phyloP scores from a whole-genome alignment of 257 asterid genomes.

The Solanum clarkiae region DNA sequence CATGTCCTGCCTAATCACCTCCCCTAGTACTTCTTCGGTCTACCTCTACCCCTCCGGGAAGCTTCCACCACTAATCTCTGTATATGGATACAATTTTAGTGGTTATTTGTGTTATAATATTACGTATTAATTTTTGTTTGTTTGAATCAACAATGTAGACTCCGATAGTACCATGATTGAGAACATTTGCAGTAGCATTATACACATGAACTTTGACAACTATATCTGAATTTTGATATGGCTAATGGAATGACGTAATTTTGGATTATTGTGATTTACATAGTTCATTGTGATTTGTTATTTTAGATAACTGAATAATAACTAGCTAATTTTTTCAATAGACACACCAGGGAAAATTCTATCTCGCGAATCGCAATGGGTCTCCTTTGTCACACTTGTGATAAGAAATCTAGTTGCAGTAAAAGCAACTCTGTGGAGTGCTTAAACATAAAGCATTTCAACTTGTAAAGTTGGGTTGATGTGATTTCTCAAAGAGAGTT shows the following conservation, averaged over 20 bases:
- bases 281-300: background rate
- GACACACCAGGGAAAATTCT: background rate
- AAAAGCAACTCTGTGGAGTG: background rate
- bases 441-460: background rate
- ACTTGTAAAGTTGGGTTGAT: background rate
- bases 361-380: background rate
- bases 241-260: background rate
- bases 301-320: background rate
- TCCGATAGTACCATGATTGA: background rate
- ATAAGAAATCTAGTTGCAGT: background rate
- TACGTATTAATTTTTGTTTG: too few species aligned
- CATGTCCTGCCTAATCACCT: too few species aligned
- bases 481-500: background rate
- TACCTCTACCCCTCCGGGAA: too few species aligned
- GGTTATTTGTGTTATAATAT: background rate
- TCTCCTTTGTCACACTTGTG: background rate
- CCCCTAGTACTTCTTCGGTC: too few species aligned
- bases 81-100: background rate
- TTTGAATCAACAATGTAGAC: background rate
- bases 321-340: background rate
- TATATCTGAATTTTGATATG: background rate
- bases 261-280: background rate
- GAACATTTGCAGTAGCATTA: background rate
- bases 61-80: too few species aligned
- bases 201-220: background rate